phyloP scores from a whole-genome alignment of 2,329 filamentous ascomycete genomes.

The Microascus cirrosus region DNA sequence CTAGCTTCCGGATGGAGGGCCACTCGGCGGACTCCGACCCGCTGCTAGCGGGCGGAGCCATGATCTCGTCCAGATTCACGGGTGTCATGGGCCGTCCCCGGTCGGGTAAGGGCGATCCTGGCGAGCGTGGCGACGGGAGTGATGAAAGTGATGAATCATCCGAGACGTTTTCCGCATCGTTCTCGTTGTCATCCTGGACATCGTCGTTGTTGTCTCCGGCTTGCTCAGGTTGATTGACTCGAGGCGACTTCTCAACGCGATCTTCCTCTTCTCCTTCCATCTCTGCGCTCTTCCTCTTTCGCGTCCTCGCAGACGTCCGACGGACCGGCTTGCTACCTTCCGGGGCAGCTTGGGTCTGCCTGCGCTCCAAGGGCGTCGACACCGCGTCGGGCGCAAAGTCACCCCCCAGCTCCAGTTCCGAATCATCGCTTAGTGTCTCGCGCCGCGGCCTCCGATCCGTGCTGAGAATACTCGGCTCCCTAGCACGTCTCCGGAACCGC shows the following conservation, averaged over 20 bases:
- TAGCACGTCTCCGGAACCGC: slow-evolving; percentile 42
- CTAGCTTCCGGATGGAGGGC: slow-evolving; percentile 40
- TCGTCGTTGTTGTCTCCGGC: slow-evolving; percentile 9
- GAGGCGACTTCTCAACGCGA: slow-evolving; percentile 23
- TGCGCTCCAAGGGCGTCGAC: slow-evolving; percentile 51
- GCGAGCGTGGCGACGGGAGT: slow-evolving; percentile 13
- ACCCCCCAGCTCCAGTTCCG: slow-evolving; percentile 30
- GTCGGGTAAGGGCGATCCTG: slow-evolving; percentile 11
- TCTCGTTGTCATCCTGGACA: slow-evolving; percentile 8
- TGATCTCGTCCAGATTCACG: slow-evolving; percentile 30
- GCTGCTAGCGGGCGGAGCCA: slow-evolving; percentile 46
- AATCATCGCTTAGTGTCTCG: slow-evolving; percentile 3
- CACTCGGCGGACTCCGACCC: slow-evolving; percentile 32
- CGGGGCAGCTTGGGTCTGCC: slow-evolving; percentile 18
- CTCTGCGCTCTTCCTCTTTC: slow-evolving; percentile 47
- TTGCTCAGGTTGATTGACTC: slow-evolving; percentile 12
- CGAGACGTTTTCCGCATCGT: not conserved
- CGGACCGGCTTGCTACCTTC: not conserved
- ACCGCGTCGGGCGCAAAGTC: slow-evolving; percentile 54
- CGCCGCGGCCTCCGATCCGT: slow-evolving; percentile 30
- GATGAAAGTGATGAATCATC: slow-evolving; percentile 22
- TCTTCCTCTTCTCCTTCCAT: slow-evolving; percentile 21
- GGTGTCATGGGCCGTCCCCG: slow-evolving; percentile 27
- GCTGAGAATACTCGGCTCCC: slow-evolving; percentile 52
- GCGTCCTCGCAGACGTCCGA: slow-evolving; percentile 6